Evolutionary conservation across 148 eudicot genomes (phyloP).

Genomic region (Camellia granthamiana): DNA sequence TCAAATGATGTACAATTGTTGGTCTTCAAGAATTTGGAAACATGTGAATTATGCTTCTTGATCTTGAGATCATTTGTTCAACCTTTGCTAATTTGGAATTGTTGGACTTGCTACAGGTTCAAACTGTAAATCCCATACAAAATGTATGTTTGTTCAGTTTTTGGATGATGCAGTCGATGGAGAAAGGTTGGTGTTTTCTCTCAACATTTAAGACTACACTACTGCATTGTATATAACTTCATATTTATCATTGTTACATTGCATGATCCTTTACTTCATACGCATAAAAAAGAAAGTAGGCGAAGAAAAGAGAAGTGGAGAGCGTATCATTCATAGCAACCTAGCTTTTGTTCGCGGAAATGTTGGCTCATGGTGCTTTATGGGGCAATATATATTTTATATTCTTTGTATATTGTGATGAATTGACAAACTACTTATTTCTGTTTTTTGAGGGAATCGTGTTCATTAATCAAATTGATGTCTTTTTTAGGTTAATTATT

Average conservation of each 20-base stretch:
- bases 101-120: conserved; percentile 5
- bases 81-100: neutral
- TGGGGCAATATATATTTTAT: neutral
- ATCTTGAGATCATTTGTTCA: neutral
- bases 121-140: neutral
- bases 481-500: neutral
- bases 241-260: neutral
- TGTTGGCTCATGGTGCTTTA: neutral
- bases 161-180: neutral
- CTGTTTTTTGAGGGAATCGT: neutral
- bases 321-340: neutral
- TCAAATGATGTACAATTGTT: neutral
- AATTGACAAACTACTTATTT: neutral
- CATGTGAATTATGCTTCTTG: neutral
- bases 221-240: neutral
- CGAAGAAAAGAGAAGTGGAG: neutral
- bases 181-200: neutral
- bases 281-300: neutral
- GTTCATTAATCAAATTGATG: neutral
- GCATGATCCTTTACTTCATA: neutral
- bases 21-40: neutral
- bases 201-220: neutral
- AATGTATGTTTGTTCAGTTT: neutral
- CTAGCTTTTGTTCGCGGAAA: neutral
- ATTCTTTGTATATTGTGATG: neutral